Percentiles rank a stretch among this genome's conserved stretches.
Conservation (phyloP, 106 monocot genomes). For the Dendrobium catenatum region DNA sequence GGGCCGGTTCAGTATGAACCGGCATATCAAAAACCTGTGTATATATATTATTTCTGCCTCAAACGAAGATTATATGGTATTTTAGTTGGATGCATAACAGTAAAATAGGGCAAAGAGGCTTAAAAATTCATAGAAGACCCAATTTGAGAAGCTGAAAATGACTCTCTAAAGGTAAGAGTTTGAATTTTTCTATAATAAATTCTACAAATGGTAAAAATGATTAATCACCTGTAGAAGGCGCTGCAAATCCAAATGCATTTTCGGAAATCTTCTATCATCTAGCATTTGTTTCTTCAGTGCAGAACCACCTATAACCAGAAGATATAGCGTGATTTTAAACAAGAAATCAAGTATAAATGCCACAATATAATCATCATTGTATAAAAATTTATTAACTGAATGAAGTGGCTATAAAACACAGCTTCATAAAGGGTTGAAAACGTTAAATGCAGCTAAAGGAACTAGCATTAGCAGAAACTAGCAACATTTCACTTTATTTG, state of each 20-base stretch:
- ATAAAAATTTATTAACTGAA: not conserved
- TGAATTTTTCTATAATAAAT: not conserved
- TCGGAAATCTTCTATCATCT: slow-evolving; percentile 85
- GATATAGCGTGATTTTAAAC: not conserved
- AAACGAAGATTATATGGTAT: not conserved
- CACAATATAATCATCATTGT: not conserved
- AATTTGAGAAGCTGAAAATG: no score
- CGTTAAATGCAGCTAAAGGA: not conserved
- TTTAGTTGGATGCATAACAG: not conserved
- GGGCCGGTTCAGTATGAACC: no score
- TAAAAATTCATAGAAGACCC: not conserved
- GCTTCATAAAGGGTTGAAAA: not conserved
- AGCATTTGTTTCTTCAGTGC: slow-evolving; percentile 84
- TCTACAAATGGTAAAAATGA: not conserved
- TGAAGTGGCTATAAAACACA: not conserved
- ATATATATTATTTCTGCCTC: not conserved
- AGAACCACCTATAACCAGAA: slow-evolving; percentile 53
- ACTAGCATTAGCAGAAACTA: not conserved
- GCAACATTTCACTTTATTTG: no score
- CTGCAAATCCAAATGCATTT: slow-evolving; percentile 89
- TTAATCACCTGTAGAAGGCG: slow-evolving; percentile 68
- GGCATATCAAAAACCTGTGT: no score
- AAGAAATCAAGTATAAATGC: not conserved
- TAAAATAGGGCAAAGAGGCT: not conserved
- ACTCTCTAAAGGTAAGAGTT: no score